phyloP scores from a whole-genome alignment of 257 asterid species.

The Solanum infundibuliforme region DNA sequence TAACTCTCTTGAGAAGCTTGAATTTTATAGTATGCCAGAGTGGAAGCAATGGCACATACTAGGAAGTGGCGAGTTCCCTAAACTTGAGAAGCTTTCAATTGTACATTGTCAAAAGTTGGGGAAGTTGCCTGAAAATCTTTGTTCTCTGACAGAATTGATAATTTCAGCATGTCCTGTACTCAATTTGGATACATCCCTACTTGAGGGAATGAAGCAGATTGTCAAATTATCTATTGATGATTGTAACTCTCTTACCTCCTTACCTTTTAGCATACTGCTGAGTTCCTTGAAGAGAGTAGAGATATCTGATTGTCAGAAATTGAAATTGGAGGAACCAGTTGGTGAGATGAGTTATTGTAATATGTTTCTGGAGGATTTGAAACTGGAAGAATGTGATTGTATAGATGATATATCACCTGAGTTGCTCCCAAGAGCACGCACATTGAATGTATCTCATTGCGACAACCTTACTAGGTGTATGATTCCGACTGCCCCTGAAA shows the following conservation, averaged over 20 bases:
- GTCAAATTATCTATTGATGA: fast-evolving
- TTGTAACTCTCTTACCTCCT: not conserved
- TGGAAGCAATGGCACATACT: not conserved
- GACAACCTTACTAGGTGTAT: not conserved
- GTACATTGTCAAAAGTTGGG: not conserved
- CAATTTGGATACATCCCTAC: not conserved
- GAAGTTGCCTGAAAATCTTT: not conserved
- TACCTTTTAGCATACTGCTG: not conserved
- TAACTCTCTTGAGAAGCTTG: not conserved
- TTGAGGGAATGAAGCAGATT: not conserved
- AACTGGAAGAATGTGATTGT: fast-evolving
- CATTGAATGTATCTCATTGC: fast-evolving
- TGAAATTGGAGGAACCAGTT: not conserved
- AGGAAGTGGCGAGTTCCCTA: not conserved
- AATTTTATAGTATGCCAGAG: not conserved
- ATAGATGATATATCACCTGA: not conserved
- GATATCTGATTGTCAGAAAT: fast-evolving
- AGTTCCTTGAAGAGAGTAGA: fast-evolving
- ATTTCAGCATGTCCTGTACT: not conserved
- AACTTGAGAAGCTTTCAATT: not conserved
- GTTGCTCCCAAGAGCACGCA: not conserved
- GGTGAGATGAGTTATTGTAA: not conserved
- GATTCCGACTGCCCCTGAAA: not conserved
- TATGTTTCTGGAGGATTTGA: not conserved
- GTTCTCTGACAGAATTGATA: not conserved